A percentile compares a stretch with the other conserved stretches of the same genome.
Evolutionary conservation across 2,329 filamentous ascomycete genomes (phyloP).

Genomic region (Neofusicoccum sp.): DNA sequence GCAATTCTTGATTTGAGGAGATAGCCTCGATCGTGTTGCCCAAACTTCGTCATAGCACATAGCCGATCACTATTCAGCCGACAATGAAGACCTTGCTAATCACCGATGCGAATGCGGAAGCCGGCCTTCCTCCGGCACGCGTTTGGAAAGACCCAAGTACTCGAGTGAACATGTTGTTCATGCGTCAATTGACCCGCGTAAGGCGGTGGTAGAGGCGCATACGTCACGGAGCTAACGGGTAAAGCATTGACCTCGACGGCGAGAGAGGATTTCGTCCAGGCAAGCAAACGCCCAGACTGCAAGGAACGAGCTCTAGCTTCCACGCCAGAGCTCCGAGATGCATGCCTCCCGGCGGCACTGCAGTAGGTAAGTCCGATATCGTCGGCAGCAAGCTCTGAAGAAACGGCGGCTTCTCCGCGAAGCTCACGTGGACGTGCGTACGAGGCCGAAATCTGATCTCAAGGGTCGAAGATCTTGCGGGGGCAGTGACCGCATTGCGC

Average conservation of each 20-base stretch:
- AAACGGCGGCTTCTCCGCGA: not conserved
- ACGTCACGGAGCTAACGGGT: no score
- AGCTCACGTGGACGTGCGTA: constrained; percentile 2
- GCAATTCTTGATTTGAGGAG: constrained; percentile 54
- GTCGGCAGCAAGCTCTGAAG: not conserved
- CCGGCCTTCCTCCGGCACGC: not conserved
- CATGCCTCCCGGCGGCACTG: not conserved
- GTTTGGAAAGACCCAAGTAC: no score
- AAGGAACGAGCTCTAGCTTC: no score
- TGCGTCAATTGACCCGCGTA: no score
- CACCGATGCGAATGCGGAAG: not conserved
- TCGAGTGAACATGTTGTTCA: no score
- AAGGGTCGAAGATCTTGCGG: constrained; percentile 15
- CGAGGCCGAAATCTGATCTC: constrained; percentile 13
- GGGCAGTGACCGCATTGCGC: constrained; percentile 18
- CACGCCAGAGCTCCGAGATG: not conserved
- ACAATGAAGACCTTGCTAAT: not conserved
- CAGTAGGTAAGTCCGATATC: not conserved
- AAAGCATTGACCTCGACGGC: no score
- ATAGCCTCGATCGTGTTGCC: not conserved
- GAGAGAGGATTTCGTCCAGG: no score
- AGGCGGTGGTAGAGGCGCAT: no score
- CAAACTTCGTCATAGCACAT: constrained; percentile 1
- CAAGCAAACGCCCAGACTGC: no score
- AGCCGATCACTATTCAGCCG: not conserved